A percentile compares a stretch with the other conserved stretches of the same genome.
These are phyloP conservation scores for Dioscorea cayenensis DNA, from an alignment of 116 monocot genomes.

Conservation along the genomic window DNA sequence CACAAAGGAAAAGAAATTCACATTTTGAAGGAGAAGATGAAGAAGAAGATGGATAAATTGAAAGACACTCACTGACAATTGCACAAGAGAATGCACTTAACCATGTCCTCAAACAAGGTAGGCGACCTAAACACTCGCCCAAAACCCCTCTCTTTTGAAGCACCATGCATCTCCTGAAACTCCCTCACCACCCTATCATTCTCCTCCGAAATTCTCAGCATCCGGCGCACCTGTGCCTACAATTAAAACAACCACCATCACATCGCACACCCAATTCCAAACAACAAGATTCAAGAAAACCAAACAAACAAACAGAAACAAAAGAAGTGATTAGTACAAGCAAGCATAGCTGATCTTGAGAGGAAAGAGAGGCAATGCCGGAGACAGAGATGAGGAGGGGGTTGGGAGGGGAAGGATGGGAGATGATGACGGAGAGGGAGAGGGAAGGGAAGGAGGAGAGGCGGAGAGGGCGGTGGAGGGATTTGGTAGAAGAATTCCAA, in stretches of 20 bases:
- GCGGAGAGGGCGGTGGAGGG: constrained; percentile 50
- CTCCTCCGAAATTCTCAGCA: constrained; percentile 59
- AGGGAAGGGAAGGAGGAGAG: constrained; percentile 26
- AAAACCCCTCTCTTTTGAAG: constrained; percentile 35
- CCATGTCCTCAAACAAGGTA: constrained; percentile 80
- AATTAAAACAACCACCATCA: background rate
- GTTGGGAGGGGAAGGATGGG: constrained; percentile 20
- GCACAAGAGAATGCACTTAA: constrained; percentile 87
- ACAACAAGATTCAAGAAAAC: background rate
- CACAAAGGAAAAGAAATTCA: no score
- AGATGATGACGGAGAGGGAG: constrained; percentile 34
- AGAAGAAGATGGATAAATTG: no score
- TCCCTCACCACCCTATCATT: constrained; percentile 33
- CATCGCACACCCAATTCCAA: background rate
- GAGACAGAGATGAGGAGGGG: constrained; percentile 34
- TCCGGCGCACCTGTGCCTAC: constrained; percentile 62
- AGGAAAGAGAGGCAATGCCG: constrained; percentile 22
- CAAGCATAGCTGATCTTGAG: constrained; percentile 30
- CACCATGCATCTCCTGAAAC: constrained; percentile 46
- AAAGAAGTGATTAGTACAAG: constrained; percentile 15
- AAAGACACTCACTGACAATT: constrained; percentile 55
- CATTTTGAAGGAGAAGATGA: no score
- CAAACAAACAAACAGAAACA: no score
- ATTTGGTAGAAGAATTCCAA: constrained; percentile 50
- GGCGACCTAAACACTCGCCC: constrained; percentile 78